Percentiles rank a stretch among this genome's conserved stretches.
These are phyloP conservation scores for Pisolithus microcarpus DNA, from an alignment of 768 basidiomycete genomes.

Conservation along the genomic window DNA sequence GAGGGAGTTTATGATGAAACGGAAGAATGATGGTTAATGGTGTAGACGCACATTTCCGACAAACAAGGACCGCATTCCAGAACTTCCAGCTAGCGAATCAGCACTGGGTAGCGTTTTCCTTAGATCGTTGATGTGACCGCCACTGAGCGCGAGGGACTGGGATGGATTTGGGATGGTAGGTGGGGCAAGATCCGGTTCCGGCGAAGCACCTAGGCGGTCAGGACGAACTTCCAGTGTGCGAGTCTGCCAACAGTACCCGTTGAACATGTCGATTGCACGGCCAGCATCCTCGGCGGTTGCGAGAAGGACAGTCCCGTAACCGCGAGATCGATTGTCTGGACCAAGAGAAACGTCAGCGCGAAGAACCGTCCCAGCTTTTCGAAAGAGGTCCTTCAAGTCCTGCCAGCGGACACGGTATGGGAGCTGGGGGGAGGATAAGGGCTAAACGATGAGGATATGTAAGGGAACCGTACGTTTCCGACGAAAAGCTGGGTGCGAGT, in stretches of 20 bases:
- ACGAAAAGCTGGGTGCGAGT: slow-evolving; percentile 94
- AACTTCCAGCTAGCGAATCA: slow-evolving; percentile 23
- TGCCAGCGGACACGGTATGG: slow-evolving; percentile 99
- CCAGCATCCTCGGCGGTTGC: slow-evolving; percentile 93
- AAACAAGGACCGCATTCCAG: slow-evolving; percentile 57
- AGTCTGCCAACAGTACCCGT: slow-evolving; percentile 97
- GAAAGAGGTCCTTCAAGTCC: slow-evolving; percentile 96
- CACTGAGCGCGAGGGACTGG: slow-evolving; percentile 6
- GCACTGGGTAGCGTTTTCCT: slow-evolving; percentile 9
- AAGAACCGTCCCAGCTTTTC: slow-evolving; percentile 86
- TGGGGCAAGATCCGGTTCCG: slow-evolving; percentile 12
- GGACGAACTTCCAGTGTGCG: slow-evolving; percentile 86
- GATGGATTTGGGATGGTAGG: neutral
- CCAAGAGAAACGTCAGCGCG: slow-evolving; percentile 73
- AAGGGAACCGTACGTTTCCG: slow-evolving; percentile 66
- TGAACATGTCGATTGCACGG: slow-evolving; percentile 91
- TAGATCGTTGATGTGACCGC: slow-evolving; percentile 9
- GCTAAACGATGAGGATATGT: neutral
- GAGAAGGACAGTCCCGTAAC: slow-evolving; percentile 91
- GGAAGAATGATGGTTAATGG: neutral
- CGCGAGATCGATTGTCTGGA: slow-evolving; percentile 86
- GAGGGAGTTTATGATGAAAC: neutral
- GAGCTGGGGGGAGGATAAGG: slow-evolving; percentile 45
- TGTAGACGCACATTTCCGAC: slow-evolving; percentile 73
- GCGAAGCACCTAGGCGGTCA: slow-evolving; percentile 53